Conservation (phyloP, 257 asterid species). For the Galeopsis tetrahit region DNA sequence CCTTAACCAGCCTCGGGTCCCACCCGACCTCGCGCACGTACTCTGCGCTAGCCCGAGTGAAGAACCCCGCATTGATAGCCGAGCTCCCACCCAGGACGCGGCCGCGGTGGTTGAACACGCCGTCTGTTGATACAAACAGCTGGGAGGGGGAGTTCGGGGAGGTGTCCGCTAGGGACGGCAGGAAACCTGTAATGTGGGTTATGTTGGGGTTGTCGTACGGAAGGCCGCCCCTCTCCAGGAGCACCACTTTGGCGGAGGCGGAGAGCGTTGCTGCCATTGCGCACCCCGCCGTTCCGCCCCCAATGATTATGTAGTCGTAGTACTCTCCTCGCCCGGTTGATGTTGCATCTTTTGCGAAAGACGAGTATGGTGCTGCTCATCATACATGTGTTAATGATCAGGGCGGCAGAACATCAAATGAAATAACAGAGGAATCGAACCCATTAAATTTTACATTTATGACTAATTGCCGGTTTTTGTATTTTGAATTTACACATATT, state of each 20-base stretch:
- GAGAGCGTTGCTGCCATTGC: slow-evolving; percentile 84
- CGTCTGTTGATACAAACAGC: slow-evolving; percentile 76
- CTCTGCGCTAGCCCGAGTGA: slow-evolving; percentile 56
- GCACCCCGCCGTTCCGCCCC: slow-evolving; percentile 95
- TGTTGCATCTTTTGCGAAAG: slow-evolving; percentile 67
- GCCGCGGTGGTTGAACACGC: slow-evolving; percentile 83
- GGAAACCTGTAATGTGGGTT: slow-evolving; percentile 50
- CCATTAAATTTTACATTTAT: no score
- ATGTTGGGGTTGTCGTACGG: slow-evolving; percentile 73
- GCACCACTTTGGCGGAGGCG: slow-evolving; percentile 49
- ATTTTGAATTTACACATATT: no score
- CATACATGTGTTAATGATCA: no score
- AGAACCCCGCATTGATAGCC: slow-evolving; percentile 88
- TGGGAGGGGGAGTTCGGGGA: slow-evolving; percentile 73
- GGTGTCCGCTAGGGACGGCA: slow-evolving; percentile 46
- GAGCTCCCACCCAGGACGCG: slow-evolving; percentile 85
- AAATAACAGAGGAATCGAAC: no score
- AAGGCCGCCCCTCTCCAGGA: slow-evolving; percentile 81
- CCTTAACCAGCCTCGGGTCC: slow-evolving; percentile 55
- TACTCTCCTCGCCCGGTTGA: slow-evolving; percentile 40
- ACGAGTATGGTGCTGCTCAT: slow-evolving; percentile 58
- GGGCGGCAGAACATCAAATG: no score
- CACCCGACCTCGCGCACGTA: slow-evolving; percentile 54
- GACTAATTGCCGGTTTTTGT: no score
- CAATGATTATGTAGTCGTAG: slow-evolving; percentile 78